Percentiles rank a stretch among this genome's conserved stretches.
These are phyloP conservation scores for Phytopythium montanum DNA, from an alignment of 352 stramenopile species.

Conservation along the genomic window DNA sequence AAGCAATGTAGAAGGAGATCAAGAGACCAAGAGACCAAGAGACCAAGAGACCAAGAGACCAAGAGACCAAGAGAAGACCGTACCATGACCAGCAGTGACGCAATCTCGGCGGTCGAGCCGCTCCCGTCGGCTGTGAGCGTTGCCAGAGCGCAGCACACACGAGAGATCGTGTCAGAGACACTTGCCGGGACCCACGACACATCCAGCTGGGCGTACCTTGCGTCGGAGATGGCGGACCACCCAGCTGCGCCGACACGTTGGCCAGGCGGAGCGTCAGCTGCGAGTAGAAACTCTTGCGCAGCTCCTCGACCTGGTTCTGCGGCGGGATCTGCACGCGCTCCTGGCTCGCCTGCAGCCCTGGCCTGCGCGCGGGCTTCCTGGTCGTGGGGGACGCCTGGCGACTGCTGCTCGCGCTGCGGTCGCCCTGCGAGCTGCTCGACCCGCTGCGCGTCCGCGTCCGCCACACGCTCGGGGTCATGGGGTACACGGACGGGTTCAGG, in stretches of 20 bases:
- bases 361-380: slow-evolving; percentile 23
- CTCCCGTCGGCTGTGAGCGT: not conserved
- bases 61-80: not conserved
- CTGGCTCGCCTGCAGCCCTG: slow-evolving; percentile 55
- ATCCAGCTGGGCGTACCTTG: slow-evolving; percentile 2
- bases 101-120: slow-evolving; percentile 8
- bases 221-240: slow-evolving; percentile 10
- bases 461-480: slow-evolving; percentile 43
- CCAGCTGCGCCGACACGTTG: slow-evolving; percentile 25
- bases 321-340: slow-evolving; percentile 61
- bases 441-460: slow-evolving; percentile 39
- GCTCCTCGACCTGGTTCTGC: slow-evolving; percentile 54
- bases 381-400: slow-evolving; percentile 30
- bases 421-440: slow-evolving; percentile 37
- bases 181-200: not conserved
- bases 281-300: slow-evolving; percentile 57
- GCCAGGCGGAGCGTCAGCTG: slow-evolving; percentile 43
- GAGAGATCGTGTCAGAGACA: not conserved
- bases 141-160: not conserved
- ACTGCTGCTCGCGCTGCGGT: slow-evolving; percentile 30
- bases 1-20: not conserved
- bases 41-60: not conserved
- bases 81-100: slow-evolving; percentile 51
- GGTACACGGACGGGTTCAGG: slow-evolving; percentile 18
- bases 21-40: not conserved